phyloP scores from a whole-genome alignment of 169 alveolate species.

The Plasmodium cynomolgi region DNA sequence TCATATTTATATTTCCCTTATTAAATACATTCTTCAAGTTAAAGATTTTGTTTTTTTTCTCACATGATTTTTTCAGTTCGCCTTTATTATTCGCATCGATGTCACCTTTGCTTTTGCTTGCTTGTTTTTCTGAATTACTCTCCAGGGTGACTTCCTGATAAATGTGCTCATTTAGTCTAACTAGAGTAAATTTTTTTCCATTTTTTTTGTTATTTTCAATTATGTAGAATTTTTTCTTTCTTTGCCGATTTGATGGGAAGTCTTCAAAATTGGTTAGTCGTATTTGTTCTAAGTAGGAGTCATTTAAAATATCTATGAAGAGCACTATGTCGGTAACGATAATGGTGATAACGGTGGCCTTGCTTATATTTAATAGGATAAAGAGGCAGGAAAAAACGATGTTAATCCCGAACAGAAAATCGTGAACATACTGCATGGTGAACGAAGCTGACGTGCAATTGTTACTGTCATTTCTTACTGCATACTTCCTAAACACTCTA shows the following conservation, averaged over 20 bases:
- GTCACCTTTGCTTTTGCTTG: neutral
- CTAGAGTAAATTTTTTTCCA: slow-evolving; percentile 10
- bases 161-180: slow-evolving; percentile 57
- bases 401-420: slow-evolving; percentile 48
- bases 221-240: slow-evolving; percentile 28
- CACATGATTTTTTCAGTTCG: neutral
- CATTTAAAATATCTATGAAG: slow-evolving; percentile 58
- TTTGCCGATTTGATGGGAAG: neutral
- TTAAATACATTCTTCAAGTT: slow-evolving; percentile 35
- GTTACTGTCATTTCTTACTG: slow-evolving; percentile 2
- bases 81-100: neutral
- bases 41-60: slow-evolving; percentile 20
- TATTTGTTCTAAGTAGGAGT: slow-evolving; percentile 62
- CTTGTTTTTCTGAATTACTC: neutral
- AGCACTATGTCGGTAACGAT: slow-evolving; percentile 29
- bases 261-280: slow-evolving; percentile 8
- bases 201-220: slow-evolving; percentile 67
- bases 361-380: slow-evolving; percentile 43
- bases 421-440: slow-evolving; percentile 15
- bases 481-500: slow-evolving; percentile 6
- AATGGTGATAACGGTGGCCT: slow-evolving; percentile 43
- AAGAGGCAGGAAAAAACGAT: slow-evolving; percentile 30
- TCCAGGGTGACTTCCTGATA: slow-evolving; percentile 30
- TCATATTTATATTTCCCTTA: slow-evolving; percentile 9
- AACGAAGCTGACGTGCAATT: neutral